Percentiles rank a stretch among this genome's conserved stretches.
These are phyloP conservation scores for Murraya paniculata DNA, from an alignment of 345 rosid species.

Conservation along the genomic window DNA sequence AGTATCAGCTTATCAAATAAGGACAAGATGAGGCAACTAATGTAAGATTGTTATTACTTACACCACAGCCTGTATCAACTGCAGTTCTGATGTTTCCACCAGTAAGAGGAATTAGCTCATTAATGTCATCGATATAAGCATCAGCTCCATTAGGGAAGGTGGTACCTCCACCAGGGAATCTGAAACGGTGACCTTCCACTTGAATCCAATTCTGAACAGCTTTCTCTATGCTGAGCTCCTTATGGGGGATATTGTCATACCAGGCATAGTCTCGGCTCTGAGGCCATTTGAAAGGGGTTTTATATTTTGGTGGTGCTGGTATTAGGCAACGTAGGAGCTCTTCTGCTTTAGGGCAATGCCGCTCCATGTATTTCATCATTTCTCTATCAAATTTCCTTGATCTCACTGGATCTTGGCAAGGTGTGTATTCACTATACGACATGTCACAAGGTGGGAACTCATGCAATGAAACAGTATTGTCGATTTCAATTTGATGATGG, in stretches of 20 bases:
- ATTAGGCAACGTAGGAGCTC: slow-evolving; percentile 73
- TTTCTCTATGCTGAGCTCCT: slow-evolving; percentile 91
- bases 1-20: background rate
- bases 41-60: slow-evolving; percentile 32
- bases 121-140: slow-evolving; percentile 85
- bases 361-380: slow-evolving; percentile 85
- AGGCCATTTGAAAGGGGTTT: slow-evolving; percentile 96
- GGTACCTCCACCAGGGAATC: slow-evolving; percentile 99
- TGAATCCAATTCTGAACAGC: slow-evolving; percentile 99
- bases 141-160: slow-evolving; percentile 96
- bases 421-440: slow-evolving; percentile 76
- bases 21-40: no score
- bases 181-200: slow-evolving; percentile 80
- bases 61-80: slow-evolving; percentile 96
- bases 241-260: slow-evolving; percentile 95
- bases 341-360: slow-evolving; percentile 83
- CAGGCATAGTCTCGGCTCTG: slow-evolving; percentile 95
- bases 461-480: slow-evolving; percentile 32
- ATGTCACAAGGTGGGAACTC: slow-evolving; percentile 70
- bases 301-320: slow-evolving; percentile 94
- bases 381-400: slow-evolving; percentile 70
- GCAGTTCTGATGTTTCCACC: slow-evolving; percentile 82
- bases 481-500: slow-evolving; percentile 61
- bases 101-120: slow-evolving; percentile 68
- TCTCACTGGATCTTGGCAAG: slow-evolving; percentile 74